Evolutionary conservation across 2,329 filamentous ascomycete genomes (phyloP).

Genomic region (Pseudohalonectria lignicola): DNA sequence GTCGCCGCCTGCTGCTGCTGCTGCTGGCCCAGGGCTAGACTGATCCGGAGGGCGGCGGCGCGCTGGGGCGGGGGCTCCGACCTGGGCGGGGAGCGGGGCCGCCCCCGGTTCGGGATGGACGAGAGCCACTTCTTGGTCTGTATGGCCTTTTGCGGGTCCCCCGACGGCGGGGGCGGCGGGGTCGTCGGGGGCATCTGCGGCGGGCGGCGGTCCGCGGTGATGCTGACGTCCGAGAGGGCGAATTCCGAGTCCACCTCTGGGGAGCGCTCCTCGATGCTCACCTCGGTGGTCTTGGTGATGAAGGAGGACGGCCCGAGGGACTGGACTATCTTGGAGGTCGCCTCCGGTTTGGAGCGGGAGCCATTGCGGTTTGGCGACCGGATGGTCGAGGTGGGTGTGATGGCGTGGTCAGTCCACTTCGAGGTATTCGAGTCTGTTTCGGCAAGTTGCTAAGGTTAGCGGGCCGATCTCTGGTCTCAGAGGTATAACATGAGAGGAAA

Average conservation of each 20-base stretch:
- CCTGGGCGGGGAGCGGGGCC: background rate
- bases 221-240: constrained; percentile 23
- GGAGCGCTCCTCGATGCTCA: constrained; percentile 20
- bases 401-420: constrained; percentile 27
- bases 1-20: background rate
- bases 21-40: no score
- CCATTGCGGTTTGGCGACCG: no score
- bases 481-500: background rate
- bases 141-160: background rate
- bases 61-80: no score
- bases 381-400: constrained; percentile 9
- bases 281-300: constrained; percentile 27
- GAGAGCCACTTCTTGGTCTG: constrained; percentile 3
- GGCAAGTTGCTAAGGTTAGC: constrained; percentile 6
- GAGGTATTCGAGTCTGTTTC: constrained; percentile 32
- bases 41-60: background rate
- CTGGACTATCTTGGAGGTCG: constrained; percentile 20
- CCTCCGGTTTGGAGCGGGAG: constrained; percentile 7
- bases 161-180: background rate
- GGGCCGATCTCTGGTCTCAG: no score
- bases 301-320: constrained; percentile 28
- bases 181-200: background rate
- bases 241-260: constrained; percentile 21
- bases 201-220: constrained; percentile 16
- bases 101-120: constrained; percentile 1